Base-by-base conservation (phyloP, 352 stramenopile genomes). In the Phytopythium sindhum region DNA sequence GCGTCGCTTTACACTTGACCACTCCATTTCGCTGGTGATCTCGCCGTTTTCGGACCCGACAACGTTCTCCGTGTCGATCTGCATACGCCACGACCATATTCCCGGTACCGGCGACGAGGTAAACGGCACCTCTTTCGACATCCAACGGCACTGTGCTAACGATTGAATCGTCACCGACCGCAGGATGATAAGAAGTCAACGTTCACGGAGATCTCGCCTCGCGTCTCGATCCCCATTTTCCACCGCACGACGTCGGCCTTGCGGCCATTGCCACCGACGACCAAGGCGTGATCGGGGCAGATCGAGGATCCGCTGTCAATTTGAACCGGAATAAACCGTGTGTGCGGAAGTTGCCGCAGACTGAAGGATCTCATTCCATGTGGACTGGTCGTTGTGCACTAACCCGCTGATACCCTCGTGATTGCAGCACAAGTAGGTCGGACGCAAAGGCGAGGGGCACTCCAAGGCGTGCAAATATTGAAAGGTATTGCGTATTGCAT, bases 1-100 rank as follows among this genome's bases (percentile, higher is more conserved):
- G 11, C 57, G 63, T 19, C 66, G 65, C 15, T 67, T 73, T 23
- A 31, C 42, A 14, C 56, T 81, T 14, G 73, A 84, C 11, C 62
- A 76, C 61, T 69, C 47, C 7, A 80, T 87, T 29, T 73, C 54
- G 23, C 55, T 87, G 14, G 77, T 59, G 0, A 58, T 87, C 24
- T 65, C 70, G 28, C 78, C 80, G 9, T 88, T 88, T 66, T 89
- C 80, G 2, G 80, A 89, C 26, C 80, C 80, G 33, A 86, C 72
- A 4, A 67, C 61, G 29, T 83, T 84, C 29, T 57, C 47, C 2
- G 37, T 86, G 12, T 44, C 73, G 21, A 61, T 86, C 17, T 84
- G 80, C 31, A 21, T 89, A 2, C 64, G 76, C 23, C 67, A 81
- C 29, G 58, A 59, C 31, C 64, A 48, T 0, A 59, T 80, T 17